These are phyloP conservation scores for Cronartium ribicola DNA, from an alignment of 1,284 basidiomycete species.

Conservation along the genomic window DNA sequence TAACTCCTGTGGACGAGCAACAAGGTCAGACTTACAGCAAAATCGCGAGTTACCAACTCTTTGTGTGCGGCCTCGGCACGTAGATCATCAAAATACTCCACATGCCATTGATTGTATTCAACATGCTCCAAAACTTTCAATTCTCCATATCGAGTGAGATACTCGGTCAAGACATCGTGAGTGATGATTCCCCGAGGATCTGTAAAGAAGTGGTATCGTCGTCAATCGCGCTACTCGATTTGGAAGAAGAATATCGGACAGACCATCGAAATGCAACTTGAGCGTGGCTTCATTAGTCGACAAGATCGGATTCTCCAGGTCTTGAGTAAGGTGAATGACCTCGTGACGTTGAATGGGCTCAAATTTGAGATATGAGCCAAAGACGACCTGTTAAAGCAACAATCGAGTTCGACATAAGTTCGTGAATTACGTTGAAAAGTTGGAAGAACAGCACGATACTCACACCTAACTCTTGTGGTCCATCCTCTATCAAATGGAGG, in stretches of 20 bases:
- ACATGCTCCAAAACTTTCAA: slow-evolving; percentile 22
- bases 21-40: slow-evolving; percentile 22
- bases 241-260: neutral
- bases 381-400: slow-evolving; percentile 10
- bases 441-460: neutral
- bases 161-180: slow-evolving; percentile 31
- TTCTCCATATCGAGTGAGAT: slow-evolving; percentile 33
- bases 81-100: slow-evolving; percentile 36
- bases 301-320: slow-evolving; percentile 33
- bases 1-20: neutral
- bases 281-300: slow-evolving; percentile 37
- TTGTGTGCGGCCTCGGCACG: slow-evolving; percentile 31
- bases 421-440: neutral
- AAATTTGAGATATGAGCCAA: slow-evolving; percentile 34
- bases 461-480: slow-evolving; percentile 26
- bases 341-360: slow-evolving; percentile 32
- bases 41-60: slow-evolving; percentile 25
- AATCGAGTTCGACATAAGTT: neutral
- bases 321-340: slow-evolving; percentile 37
- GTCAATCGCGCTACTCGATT: too few relatives aligned
- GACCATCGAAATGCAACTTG: slow-evolving; percentile 31
- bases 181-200: slow-evolving; percentile 40
- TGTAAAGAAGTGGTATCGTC: neutral
- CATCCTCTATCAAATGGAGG: slow-evolving; percentile 23
- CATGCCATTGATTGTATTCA: slow-evolving; percentile 27